A percentile compares a stretch with the other conserved stretches of the same genome.
These are phyloP conservation scores for Pythium periplocum DNA, from an alignment of 352 stramenopile species.

Conservation along the genomic window DNA sequence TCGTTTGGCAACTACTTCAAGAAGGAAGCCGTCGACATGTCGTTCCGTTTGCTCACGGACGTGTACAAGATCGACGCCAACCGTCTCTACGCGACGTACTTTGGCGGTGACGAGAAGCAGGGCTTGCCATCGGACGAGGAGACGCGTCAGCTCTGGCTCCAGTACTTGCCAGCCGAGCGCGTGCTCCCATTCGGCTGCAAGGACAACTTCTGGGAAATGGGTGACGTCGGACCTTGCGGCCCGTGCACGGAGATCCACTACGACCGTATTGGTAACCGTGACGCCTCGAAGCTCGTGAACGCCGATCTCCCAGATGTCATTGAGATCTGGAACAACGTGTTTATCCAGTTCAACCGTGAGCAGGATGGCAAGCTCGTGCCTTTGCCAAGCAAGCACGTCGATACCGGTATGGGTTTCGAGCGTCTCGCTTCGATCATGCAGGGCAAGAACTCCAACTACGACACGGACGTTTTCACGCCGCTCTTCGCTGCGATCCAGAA, in stretches of 20 bases:
- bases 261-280: slow-evolving; percentile 94
- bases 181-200: slow-evolving; percentile 94
- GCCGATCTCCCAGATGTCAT: slow-evolving; percentile 97
- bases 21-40: slow-evolving; percentile 95
- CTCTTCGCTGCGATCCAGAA: slow-evolving; percentile 94
- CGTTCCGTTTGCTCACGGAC: slow-evolving; percentile 95
- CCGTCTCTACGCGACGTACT: slow-evolving; percentile 98
- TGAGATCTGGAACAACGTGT: slow-evolving; percentile 99
- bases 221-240: slow-evolving; percentile 97
- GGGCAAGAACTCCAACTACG: slow-evolving; percentile 96
- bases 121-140: slow-evolving; percentile 87
- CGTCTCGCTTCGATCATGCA: slow-evolving; percentile 90
- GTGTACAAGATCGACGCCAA: slow-evolving; percentile 93
- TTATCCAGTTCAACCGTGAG: slow-evolving; percentile 99
- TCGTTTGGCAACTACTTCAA: slow-evolving; percentile 99
- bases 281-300: slow-evolving; percentile 95
- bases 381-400: slow-evolving; percentile 96
- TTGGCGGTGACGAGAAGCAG: slow-evolving; percentile 91
- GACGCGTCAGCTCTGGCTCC: slow-evolving; percentile 88
- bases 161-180: slow-evolving; percentile 82
- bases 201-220: slow-evolving; percentile 99
- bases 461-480: slow-evolving; percentile 97
- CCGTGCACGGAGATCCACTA: slow-evolving; percentile 99
- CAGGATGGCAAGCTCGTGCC: slow-evolving; percentile 79
- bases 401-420: slow-evolving; percentile 99